These are phyloP conservation scores for Prunus mira DNA, from an alignment of 306 rosid species.

Conservation along the genomic window DNA sequence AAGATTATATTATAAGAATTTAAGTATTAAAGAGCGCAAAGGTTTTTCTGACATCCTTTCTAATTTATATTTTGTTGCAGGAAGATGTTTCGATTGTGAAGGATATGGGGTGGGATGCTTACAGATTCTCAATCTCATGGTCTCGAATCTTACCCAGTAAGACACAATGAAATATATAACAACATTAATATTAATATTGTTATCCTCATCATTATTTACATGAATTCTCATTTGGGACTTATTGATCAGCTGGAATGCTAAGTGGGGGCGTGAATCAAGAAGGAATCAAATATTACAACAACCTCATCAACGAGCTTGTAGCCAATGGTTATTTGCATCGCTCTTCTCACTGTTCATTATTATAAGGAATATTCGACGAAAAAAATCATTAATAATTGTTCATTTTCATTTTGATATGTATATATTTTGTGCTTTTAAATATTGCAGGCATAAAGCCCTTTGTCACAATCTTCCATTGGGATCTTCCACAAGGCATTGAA, in stretches of 20 bases:
- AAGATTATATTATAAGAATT: neutral
- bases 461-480: slow-evolving; percentile 60
- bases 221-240: neutral
- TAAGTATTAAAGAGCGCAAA: neutral
- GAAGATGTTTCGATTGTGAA: slow-evolving; percentile 56
- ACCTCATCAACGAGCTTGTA: slow-evolving; percentile 48
- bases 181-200: too few relatives aligned
- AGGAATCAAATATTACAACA: slow-evolving; percentile 54
- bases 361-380: too few relatives aligned
- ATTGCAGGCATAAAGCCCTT: slow-evolving; percentile 36
- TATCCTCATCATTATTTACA: neutral
- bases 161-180: neutral
- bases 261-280: slow-evolving; percentile 42
- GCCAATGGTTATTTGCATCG: slow-evolving; percentile 29
- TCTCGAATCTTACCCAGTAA: slow-evolving; percentile 61
- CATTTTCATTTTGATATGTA: neutral
- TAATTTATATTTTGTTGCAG: slow-evolving; percentile 17
- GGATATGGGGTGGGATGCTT: slow-evolving; percentile 54
- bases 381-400: neutral
- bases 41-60: too few relatives aligned
- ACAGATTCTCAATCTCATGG: slow-evolving; percentile 68
- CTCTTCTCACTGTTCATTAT: too few relatives aligned
- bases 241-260: slow-evolving; percentile 39
- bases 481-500: slow-evolving; percentile 59
- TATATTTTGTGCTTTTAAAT: neutral